Percentiles rank a stretch among this genome's conserved stretches.
Evolutionary conservation across 257 asterid species (phyloP).

Genomic region (Nicotiana sylvestris): DNA sequence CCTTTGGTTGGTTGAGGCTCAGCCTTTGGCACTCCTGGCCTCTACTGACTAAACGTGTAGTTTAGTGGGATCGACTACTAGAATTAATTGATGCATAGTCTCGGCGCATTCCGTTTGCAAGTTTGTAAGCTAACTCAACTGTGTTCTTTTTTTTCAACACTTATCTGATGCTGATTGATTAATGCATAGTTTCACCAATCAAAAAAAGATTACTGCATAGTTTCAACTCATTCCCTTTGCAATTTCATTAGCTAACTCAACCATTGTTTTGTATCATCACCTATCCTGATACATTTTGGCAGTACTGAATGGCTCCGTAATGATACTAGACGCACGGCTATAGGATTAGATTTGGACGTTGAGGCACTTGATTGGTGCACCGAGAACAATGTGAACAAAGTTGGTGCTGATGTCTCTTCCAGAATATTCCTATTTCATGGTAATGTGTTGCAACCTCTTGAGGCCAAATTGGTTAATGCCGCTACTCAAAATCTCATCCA

Average conservation of each 20-base stretch:
- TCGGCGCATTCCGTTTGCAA: not conserved
- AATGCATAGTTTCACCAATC: not conserved
- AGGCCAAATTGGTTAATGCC: constrained; percentile 51
- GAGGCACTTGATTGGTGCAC: constrained; percentile 91
- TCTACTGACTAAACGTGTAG: not conserved
- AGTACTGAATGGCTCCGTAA: constrained; percentile 85
- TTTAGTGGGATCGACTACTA: not conserved
- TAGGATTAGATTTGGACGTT: constrained; percentile 84
- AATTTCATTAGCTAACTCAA: not conserved
- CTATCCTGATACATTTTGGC: constrained; percentile 26
- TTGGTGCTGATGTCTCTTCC: constrained; percentile 60
- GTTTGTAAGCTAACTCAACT: not conserved
- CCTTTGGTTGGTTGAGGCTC: not conserved
- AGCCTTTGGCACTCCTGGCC: not conserved
- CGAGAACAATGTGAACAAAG: constrained; percentile 69
- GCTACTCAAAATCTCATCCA: constrained; percentile 31
- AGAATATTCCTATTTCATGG: constrained; percentile 81
- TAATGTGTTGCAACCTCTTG: constrained; percentile 80
- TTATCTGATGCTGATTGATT: not conserved
- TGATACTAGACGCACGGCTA: constrained; percentile 89
- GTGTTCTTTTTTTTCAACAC: not conserved
- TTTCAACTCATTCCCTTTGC: not conserved
- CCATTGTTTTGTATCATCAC: constrained; percentile 9
- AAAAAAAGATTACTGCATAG: not conserved
- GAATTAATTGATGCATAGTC: not conserved